Conservation (phyloP, 2,329 filamentous ascomycete genomes). For the Colletotrichum acutatum region DNA sequence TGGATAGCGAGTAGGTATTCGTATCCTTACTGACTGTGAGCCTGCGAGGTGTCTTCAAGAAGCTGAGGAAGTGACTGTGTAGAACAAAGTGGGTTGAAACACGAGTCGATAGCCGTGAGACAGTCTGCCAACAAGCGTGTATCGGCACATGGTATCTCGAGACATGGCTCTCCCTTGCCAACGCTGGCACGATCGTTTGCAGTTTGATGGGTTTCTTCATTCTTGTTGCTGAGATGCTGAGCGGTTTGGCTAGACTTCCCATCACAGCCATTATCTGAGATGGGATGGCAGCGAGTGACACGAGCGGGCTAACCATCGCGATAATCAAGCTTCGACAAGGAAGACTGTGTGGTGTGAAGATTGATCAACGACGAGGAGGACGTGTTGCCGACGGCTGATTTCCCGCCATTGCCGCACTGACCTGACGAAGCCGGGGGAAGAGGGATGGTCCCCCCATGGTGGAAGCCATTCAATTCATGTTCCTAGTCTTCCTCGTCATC, state of each 20-base stretch:
- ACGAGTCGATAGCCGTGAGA: neutral
- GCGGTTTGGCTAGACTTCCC: neutral
- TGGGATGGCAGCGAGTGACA: neutral
- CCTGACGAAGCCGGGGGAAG: neutral
- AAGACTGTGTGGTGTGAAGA: neutral
- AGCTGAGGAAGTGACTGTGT: neutral
- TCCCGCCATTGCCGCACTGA: neutral
- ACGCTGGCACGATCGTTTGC: neutral
- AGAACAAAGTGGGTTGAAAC: neutral
- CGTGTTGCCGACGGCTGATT: neutral
- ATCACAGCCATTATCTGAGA: neutral
- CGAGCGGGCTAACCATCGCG: neutral
- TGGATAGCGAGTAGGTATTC: neutral
- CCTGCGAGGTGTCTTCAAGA: neutral
- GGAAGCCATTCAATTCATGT: neutral
- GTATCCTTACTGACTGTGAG: neutral
- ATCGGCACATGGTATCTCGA: neutral
- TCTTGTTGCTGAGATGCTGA: neutral
- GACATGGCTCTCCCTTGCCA: neutral
- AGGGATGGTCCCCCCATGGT: conserved; percentile 5
- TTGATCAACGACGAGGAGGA: neutral
- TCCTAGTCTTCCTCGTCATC: neutral
- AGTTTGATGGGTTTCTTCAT: neutral
- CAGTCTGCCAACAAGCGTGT: neutral
- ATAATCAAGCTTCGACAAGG: neutral